Evolutionary conservation across 768 basidiomycete genomes (phyloP), one percentile per base, ranked within the genome.

Genomic region (Calvatia gigantea): DNA sequence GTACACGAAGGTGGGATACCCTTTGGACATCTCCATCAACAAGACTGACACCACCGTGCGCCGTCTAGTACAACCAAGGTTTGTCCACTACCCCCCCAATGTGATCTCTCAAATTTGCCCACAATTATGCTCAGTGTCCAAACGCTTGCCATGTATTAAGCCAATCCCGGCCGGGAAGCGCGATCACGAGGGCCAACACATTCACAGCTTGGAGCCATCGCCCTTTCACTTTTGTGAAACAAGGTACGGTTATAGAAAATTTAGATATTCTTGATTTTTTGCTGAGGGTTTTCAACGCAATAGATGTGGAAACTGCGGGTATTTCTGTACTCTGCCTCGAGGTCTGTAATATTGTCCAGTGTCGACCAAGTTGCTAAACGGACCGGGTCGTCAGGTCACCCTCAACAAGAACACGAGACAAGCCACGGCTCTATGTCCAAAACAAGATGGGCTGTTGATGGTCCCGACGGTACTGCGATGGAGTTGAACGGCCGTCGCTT

Each of bases 401-500:
- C 80, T 0, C 82, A 86, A 52, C 73, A 77, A 59, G 80, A 83
- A 44, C 84, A 86, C 32, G 82, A 84, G 39, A 86, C 84, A 0
- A 73, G 72, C 14, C 84, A 86, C 54, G 85, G 84, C 4, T 84
- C 82, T 2, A 85, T 85, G 83, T 78, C 81, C 0, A 73, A 69
- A 54, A 79, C 81, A 0, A 71, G 72, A 39, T 86, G 85, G 85
- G 70, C 77, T 0, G 62, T 85, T 3, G 81, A 84, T 48, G 79
- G 77, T 0, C 74, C 75, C 1, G 78, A 82, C 6, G 80, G 74
- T 15, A 73, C 70, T 2, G 65, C 69, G 1, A 54, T 84, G 0
- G 85, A 86, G 58, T 67, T 85, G 2, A 75, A 78, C 56, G 84
- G 84, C 2, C 75, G 76, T 52, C 79, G 73, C 56, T 86, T 83